These are phyloP conservation scores for Coprinopsis strossmayeri DNA, from an alignment of 768 basidiomycete genomes.

Conservation along the genomic window DNA sequence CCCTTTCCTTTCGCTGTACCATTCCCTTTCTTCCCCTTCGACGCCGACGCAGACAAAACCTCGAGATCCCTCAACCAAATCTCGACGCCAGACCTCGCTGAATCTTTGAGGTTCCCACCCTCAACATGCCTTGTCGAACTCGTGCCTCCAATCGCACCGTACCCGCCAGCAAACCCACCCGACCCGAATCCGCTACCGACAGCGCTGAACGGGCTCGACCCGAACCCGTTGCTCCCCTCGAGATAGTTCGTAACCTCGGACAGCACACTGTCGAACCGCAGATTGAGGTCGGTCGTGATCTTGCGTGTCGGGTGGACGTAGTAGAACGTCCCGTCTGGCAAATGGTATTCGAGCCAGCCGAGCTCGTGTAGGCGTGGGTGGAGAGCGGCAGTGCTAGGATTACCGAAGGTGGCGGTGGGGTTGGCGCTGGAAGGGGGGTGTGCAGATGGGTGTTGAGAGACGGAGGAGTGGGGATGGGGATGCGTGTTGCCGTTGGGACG, in stretches of 20 bases:
- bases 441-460: constrained; percentile 12
- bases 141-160: neutral
- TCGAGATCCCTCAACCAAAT: constrained; percentile 53
- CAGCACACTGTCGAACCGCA: constrained; percentile 47
- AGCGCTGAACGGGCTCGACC: neutral
- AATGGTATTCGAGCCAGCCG: constrained; percentile 70
- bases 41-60: too few species aligned
- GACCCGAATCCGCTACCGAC: too few species aligned
- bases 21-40: constrained; percentile 19
- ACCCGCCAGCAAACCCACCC: neutral
- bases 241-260: constrained; percentile 44
- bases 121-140: neutral
- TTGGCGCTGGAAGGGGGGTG: constrained; percentile 7
- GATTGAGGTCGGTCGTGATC: constrained; percentile 65
- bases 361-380: constrained; percentile 42
- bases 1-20: too few species aligned
- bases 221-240: constrained; percentile 17
- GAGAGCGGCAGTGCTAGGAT: constrained; percentile 15
- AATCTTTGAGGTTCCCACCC: constrained; percentile 17
- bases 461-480: constrained; percentile 15
- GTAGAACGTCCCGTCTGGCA: constrained; percentile 70
- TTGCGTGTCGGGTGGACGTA: constrained; percentile 58
- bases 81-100: constrained; percentile 36
- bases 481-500: too few species aligned
- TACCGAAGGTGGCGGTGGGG: constrained; percentile 16